A percentile compares a stretch with the other conserved stretches of the same genome.
Evolutionary conservation across 1,139 yeast species (phyloP).

Genomic region (Zhuliangozyma blackwelliae): DNA sequence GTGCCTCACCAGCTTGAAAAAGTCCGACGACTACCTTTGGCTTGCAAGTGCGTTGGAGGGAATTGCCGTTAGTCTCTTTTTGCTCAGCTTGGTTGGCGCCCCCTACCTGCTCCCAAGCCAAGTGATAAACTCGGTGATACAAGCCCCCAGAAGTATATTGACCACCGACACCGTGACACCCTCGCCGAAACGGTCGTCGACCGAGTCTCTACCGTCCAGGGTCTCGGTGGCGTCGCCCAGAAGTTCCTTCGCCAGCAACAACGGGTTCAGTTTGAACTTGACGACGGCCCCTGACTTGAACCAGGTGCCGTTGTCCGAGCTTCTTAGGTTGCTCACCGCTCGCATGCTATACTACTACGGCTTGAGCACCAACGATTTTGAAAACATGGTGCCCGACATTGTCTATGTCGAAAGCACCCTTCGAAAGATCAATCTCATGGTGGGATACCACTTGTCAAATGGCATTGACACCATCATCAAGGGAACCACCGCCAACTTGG

Average conservation of each 20-base stretch:
- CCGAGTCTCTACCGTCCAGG: conserved; percentile 11
- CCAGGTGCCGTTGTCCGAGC: conserved; percentile 37
- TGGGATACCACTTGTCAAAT: conserved; percentile 40
- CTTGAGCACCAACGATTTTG: conserved; percentile 53
- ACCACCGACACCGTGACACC: conserved; percentile 12
- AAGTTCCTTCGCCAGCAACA: conserved; percentile 23
- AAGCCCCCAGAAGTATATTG: conserved; percentile 17
- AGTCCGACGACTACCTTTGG: conserved; percentile 79
- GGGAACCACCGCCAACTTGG: conserved; percentile 19
- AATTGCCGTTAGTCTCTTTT: conserved; percentile 59
- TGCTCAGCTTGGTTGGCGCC: conserved; percentile 56
- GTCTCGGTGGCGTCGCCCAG: conserved; percentile 26
- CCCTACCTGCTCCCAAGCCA: conserved; percentile 57
- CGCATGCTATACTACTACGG: conserved; percentile 58
- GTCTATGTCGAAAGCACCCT: conserved; percentile 73
- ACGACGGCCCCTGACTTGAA: conserved; percentile 18
- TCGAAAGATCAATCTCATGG: conserved; percentile 60
- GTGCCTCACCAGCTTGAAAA: conserved; percentile 55
- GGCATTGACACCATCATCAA: conserved; percentile 29
- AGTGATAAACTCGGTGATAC: conserved; percentile 18
- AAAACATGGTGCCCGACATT: conserved; percentile 78
- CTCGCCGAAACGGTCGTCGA: conserved; percentile 16
- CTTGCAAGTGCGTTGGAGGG: conserved; percentile 83
- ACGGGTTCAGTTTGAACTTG: conserved; percentile 11
- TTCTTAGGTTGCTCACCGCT: conserved; percentile 41